Conservation (phyloP, 1,139 yeast species). For the Geotrichum restrictum region DNA sequence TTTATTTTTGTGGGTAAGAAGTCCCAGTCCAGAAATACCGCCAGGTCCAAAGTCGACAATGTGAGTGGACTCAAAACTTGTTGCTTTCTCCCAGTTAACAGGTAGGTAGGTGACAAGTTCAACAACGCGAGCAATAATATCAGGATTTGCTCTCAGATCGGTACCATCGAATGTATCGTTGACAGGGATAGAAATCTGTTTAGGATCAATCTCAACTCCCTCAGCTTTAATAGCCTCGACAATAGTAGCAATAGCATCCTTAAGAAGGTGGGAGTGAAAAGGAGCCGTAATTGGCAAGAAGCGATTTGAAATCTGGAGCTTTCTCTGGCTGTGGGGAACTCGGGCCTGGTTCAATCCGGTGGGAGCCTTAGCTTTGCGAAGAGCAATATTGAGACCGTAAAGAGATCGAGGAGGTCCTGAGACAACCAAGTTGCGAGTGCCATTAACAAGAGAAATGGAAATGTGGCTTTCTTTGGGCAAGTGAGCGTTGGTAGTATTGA, state of each 20-base stretch:
- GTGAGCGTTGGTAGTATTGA: conserved; percentile 85
- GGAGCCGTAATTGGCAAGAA: conserved; percentile 95
- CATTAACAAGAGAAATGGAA: conserved; percentile 85
- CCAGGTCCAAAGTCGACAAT: conserved; percentile 98
- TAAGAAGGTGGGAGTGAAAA: conserved; percentile 86
- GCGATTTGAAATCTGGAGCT: conserved; percentile 85
- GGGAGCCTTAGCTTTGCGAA: conserved; percentile 93
- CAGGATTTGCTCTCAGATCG: conserved; percentile 53
- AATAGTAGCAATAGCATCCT: conserved; percentile 64
- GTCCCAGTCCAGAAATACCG: conserved; percentile 95
- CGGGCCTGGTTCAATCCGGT: conserved; percentile 93
- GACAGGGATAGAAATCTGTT: conserved; percentile 73
- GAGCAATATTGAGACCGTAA: conserved; percentile 86
- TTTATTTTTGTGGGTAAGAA: conserved; percentile 91
- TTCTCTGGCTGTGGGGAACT: conserved; percentile 88
- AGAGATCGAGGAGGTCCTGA: conserved; percentile 99
- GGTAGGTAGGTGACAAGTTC: conserved; percentile 83
- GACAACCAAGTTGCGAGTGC: conserved; percentile 91
- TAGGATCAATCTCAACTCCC: conserved; percentile 53
- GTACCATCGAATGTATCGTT: conserved; percentile 84
- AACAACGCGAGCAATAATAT: conserved; percentile 62
- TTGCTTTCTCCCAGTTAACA: conserved; percentile 92
- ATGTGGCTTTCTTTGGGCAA: conserved; percentile 89
- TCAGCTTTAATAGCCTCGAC: conserved; percentile 59
- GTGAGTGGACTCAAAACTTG: conserved; percentile 76